phyloP scores from a whole-genome alignment of 202 grass and related monocot genomes.

The Schoenoplectus tabernaemontani region DNA sequence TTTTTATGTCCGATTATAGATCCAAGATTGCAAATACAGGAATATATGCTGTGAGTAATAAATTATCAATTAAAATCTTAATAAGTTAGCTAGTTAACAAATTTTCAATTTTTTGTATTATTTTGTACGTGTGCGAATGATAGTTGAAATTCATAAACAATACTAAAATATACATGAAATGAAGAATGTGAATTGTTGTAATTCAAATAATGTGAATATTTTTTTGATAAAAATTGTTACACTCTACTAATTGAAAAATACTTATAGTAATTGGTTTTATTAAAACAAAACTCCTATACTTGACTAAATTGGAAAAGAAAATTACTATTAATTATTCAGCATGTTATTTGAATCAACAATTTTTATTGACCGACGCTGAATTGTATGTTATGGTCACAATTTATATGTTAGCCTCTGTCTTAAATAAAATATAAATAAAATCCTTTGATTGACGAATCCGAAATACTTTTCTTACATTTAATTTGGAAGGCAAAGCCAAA shows the following conservation, averaged over 20 bases:
- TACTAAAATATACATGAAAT: background rate
- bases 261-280: background rate
- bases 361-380: background rate
- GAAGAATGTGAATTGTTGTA: background rate
- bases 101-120: background rate
- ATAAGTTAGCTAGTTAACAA: background rate
- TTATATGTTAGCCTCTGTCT: too few relatives aligned
- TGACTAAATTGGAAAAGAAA: background rate
- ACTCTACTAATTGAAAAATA: background rate
- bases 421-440: background rate
- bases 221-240: background rate
- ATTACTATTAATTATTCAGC: background rate
- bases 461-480: background rate
- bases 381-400: too few relatives aligned
- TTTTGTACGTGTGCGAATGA: background rate
- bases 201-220: background rate
- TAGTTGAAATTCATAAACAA: background rate
- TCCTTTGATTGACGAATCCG: background rate
- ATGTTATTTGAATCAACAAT: background rate
- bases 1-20: background rate
- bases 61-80: background rate
- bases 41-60: background rate
- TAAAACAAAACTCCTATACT: background rate
- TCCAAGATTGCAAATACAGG: background rate
- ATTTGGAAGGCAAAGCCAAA: background rate